Evolutionary conservation across 305 asterid genomes (phyloP).

Genomic region (Fraxinus nigra): DNA sequence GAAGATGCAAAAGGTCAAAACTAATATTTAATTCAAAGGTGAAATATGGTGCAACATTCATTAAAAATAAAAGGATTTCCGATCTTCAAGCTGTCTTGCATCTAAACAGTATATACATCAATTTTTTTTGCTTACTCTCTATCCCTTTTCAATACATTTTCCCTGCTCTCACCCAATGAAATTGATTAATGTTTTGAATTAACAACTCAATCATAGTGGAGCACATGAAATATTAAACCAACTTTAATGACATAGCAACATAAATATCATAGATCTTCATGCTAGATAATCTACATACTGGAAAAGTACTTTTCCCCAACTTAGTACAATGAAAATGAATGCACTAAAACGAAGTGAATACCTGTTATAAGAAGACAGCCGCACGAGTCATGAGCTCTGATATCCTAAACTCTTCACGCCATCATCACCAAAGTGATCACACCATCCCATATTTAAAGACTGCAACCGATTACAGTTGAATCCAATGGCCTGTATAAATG

Average conservation of each 20-base stretch:
- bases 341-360: constrained; percentile 10
- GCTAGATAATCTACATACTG: neutral
- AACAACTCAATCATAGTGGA: neutral
- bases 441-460: constrained; percentile 84
- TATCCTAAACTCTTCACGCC: constrained; percentile 87
- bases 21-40: neutral
- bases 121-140: too few relatives aligned
- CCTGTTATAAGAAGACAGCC: constrained; percentile 92
- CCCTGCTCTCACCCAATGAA: neutral
- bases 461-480: constrained; percentile 73
- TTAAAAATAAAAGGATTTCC: neutral
- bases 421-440: constrained; percentile 77
- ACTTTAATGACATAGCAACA: neutral
- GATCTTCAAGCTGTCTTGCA: neutral
- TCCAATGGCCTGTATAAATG: constrained; percentile 63
- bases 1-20: neutral
- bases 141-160: too few relatives aligned
- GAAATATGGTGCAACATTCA: neutral
- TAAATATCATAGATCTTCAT: neutral
- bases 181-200: neutral
- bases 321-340: neutral
- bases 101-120: neutral
- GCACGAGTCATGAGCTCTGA: constrained; percentile 74
- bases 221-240: neutral
- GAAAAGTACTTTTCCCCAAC: neutral